phyloP scores from a whole-genome alignment of 257 asterid genomes.

The Capsicum rhomboideum region DNA sequence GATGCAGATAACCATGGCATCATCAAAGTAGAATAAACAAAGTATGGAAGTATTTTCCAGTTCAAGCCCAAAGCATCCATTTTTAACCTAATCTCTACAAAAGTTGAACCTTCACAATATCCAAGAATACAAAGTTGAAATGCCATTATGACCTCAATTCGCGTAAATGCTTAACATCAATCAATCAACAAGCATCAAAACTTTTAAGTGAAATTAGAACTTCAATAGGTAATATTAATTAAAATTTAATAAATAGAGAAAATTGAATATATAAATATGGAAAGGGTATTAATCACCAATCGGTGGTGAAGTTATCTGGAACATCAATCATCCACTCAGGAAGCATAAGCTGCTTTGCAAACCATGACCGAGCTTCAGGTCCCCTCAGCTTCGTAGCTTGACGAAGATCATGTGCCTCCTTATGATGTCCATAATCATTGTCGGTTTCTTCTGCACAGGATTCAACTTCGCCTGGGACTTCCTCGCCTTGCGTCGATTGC shows the following conservation, averaged over 20 bases:
- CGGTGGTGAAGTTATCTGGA: conserved; percentile 52
- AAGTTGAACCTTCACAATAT: neutral
- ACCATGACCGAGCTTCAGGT: conserved; percentile 78
- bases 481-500: conserved; percentile 20
- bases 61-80: neutral
- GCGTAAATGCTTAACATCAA: neutral
- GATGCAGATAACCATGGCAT: neutral
- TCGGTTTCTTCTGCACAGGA: conserved; percentile 17
- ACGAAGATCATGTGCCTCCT: conserved; percentile 34
- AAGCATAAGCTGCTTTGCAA: conserved; percentile 93
- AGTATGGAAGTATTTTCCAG: neutral
- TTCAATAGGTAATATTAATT: neutral
- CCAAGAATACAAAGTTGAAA: neutral
- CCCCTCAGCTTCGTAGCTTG: conserved; percentile 67
- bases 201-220: neutral
- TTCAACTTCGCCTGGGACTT: conserved; percentile 6
- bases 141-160: neutral
- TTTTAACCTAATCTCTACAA: neutral
- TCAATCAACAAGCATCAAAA: neutral
- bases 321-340: conserved; percentile 98
- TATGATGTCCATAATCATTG: conserved; percentile 5
- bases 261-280: neutral
- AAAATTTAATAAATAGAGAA: neutral
- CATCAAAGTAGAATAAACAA: neutral
- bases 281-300: conserved; percentile 42